Base-by-base conservation (phyloP, 192 early-diverging fungal genomes). In the Umbelopsis ramanniana region DNA sequence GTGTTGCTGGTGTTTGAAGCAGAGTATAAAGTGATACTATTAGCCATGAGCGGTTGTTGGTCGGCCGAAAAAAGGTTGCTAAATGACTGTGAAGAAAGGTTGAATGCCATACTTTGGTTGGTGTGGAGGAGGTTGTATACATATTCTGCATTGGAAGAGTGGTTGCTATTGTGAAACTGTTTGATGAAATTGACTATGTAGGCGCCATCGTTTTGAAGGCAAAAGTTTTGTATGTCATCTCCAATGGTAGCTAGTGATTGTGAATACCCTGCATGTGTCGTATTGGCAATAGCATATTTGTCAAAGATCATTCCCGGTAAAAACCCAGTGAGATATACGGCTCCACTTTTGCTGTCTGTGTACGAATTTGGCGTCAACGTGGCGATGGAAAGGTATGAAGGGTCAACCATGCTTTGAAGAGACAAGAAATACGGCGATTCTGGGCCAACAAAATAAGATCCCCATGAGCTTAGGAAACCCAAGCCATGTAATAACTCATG, bases 141-240 rank as follows among this genome's bases (percentile, higher is more conserved):
- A 9, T 48, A 52, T 52, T 67, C 46, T 43, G 79, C 79, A 21
- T 46, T 23, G 12, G 33, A 68, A 24, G 79, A 55, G 19, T 76
- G 69, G 57, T 48, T 63, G 43, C 74, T 50, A 6, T 26, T 40
- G 33, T 76, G 67, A 52, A 80, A 76, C 43, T 55, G 8, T 10
- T 70, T 46, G 26, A 80, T 57, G 46, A 80, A 80, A 50, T 80
- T 68, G 35, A 76, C 47, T 47, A 76, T 68, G 69, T 76, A 80
- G 23, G 66, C 74, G 9, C 71, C 52, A 29, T 67, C 69, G 40
- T 72, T 52, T 19, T 73, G 72, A 5, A 76, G 60, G 70, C 79
- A 80, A 55, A 80, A 74, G 46, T 71, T 68, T 33, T 76, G 74
- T 50, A 76, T 76, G 19, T 76, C 52, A 24, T 75, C 72, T 12